These are phyloP conservation scores for Ophiocordyceps sinensis DNA, from an alignment of 2,329 filamentous ascomycete species.

Conservation along the genomic window DNA sequence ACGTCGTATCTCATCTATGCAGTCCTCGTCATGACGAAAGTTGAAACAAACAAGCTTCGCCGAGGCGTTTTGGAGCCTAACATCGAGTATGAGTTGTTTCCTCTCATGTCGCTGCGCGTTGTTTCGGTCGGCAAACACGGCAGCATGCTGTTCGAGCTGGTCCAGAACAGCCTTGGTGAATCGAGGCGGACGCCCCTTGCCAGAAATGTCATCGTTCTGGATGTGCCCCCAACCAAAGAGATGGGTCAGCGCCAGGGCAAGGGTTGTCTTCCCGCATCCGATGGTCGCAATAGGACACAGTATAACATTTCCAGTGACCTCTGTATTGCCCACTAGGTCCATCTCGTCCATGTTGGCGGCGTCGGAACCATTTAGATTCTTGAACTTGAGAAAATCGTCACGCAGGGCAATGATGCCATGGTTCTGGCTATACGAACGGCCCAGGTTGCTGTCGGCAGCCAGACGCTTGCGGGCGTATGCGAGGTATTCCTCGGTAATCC, in stretches of 20 bases:
- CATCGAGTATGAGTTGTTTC: constrained; percentile 71
- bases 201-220: constrained; percentile 92
- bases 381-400: constrained; percentile 71
- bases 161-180: constrained; percentile 62
- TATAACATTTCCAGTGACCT: constrained; percentile 54
- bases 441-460: constrained; percentile 50
- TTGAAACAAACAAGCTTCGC: constrained; percentile 74
- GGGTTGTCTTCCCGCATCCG: constrained; percentile 91
- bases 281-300: constrained; percentile 88
- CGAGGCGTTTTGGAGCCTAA: constrained; percentile 45
- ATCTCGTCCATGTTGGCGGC: constrained; percentile 63
- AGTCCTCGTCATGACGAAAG: constrained; percentile 69
- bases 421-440: constrained; percentile 63
- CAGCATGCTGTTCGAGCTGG: constrained; percentile 48
- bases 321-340: constrained; percentile 27
- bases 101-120: constrained; percentile 84
- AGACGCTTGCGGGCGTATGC: constrained; percentile 65
- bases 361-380: constrained; percentile 76
- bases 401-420: constrained; percentile 90
- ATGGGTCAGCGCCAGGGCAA: constrained; percentile 66
- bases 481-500: constrained; percentile 86
- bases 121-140: constrained; percentile 84
- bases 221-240: constrained; percentile 87
- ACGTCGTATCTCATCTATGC: constrained; percentile 57
- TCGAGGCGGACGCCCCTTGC: constrained; percentile 58